Evolutionary conservation across 306 rosid species (phyloP).

Genomic region (Crotalaria pallida): DNA sequence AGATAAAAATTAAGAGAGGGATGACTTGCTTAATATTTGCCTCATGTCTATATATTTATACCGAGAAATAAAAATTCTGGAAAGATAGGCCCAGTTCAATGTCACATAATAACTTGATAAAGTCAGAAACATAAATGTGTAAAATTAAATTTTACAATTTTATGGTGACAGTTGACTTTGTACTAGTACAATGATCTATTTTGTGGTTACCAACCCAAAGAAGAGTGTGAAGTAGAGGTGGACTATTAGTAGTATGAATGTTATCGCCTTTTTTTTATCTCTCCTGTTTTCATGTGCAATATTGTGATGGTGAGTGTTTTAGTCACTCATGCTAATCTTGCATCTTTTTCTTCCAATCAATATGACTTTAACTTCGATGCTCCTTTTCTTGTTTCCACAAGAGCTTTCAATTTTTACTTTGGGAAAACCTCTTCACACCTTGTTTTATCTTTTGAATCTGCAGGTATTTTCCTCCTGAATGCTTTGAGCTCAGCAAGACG

Average conservation of each 20-base stretch:
- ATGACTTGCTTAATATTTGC: background rate
- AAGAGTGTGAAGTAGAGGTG: background rate
- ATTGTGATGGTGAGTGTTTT: background rate
- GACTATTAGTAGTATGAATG: background rate
- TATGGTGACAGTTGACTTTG: background rate
- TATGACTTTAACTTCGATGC: background rate
- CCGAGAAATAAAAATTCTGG: background rate
- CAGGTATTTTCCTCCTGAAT: conserved; percentile 99
- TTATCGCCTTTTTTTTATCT: background rate
- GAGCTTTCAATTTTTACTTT: background rate
- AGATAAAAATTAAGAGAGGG: background rate
- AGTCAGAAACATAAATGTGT: background rate
- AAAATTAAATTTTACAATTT: background rate
- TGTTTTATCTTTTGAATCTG: conserved; percentile 16
- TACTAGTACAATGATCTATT: background rate
- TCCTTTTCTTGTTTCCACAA: conserved; percentile 1
- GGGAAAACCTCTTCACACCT: background rate
- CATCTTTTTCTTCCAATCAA: background rate
- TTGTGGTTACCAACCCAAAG: background rate
- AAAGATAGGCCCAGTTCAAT: background rate
- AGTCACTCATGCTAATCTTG: background rate
- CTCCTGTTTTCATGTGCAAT: background rate
- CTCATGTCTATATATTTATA: background rate
- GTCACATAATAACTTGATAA: background rate
- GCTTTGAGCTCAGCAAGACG: conserved; percentile 87